Percentiles rank a stretch among this genome's conserved stretches.
Evolutionary conservation across 164 flowering plant genomes (phyloP).

Genomic region (Vitis labrusca): DNA sequence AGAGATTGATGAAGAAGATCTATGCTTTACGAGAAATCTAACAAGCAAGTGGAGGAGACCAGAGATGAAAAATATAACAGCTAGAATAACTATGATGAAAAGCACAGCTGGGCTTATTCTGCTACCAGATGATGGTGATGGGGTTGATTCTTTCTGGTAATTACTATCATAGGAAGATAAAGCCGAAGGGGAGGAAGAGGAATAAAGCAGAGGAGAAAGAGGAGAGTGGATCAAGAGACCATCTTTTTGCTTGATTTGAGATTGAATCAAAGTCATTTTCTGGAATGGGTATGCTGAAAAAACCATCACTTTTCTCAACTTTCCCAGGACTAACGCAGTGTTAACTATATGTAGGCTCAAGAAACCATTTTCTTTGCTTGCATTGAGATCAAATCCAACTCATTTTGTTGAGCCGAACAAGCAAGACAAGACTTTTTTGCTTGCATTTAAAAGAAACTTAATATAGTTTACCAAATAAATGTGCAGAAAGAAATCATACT

Average conservation of each 20-base stretch:
- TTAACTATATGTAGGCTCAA: neutral
- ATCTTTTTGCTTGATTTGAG: conserved; percentile 19
- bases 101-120: conserved; percentile 51
- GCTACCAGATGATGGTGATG: conserved; percentile 31
- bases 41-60: conserved; percentile 55
- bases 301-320: conserved; percentile 9
- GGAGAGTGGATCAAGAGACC: conserved; percentile 7
- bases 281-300: conserved; percentile 10
- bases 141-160: conserved; percentile 26
- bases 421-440: conserved; percentile 10
- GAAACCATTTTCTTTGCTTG: conserved; percentile 9
- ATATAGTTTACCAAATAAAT: neutral
- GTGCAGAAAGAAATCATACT: neutral
- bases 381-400: conserved; percentile 20
- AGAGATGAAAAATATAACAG: conserved; percentile 56
- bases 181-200: conserved; percentile 18
- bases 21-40: conserved; percentile 39
- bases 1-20: conserved; percentile 43
- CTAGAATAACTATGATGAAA: conserved; percentile 46
- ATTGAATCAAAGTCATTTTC: conserved; percentile 23
- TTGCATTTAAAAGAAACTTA: conserved; percentile 14
- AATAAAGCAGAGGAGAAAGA: conserved; percentile 5
- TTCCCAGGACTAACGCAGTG: neutral
- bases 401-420: conserved; percentile 10
- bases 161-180: conserved; percentile 19